Percentiles rank a stretch among this genome's conserved stretches.
Conservation (phyloP, 495 filamentous ascomycete species). For the Penicillium soppii region DNA sequence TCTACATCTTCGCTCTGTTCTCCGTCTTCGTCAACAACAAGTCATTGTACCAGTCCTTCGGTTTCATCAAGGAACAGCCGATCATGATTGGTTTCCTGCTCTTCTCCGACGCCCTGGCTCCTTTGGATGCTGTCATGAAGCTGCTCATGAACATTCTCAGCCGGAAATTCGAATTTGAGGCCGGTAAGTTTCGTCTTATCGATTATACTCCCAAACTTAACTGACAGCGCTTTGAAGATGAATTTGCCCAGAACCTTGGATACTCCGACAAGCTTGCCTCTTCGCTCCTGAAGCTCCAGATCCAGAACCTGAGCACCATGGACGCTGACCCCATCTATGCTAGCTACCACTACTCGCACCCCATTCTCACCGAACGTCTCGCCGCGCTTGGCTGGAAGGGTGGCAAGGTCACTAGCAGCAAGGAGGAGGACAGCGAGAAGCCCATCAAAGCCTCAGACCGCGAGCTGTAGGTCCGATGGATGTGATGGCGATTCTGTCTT, state of each 20-base stretch:
- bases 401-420: slow-evolving; percentile 51
- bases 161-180: slow-evolving; percentile 91
- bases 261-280: slow-evolving; percentile 81
- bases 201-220: background rate
- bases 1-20: slow-evolving; percentile 95
- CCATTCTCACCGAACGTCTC: slow-evolving; percentile 89
- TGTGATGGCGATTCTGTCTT: slow-evolving; percentile 8
- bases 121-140: slow-evolving; percentile 90
- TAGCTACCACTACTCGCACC: slow-evolving; percentile 96
- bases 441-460: slow-evolving; percentile 57
- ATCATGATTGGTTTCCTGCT: slow-evolving; percentile 96
- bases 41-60: slow-evolving; percentile 87
- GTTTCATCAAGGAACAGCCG: slow-evolving; percentile 79
- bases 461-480: slow-evolving; percentile 45
- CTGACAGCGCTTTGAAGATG: slow-evolving; percentile 44
- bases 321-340: slow-evolving; percentile 98
- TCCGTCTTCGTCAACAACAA: slow-evolving; percentile 95
- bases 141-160: slow-evolving; percentile 94
- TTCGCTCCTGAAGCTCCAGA: slow-evolving; percentile 93
- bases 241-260: slow-evolving; percentile 82
- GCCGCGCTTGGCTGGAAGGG: slow-evolving; percentile 84
- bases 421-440: slow-evolving; percentile 51
- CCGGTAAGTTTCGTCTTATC: slow-evolving; percentile 55
- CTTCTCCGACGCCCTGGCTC: slow-evolving; percentile 89
- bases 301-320: slow-evolving; percentile 97